These are phyloP conservation scores for Solanum sitiens DNA, from an alignment of 257 asterid genomes.

Conservation along the genomic window DNA sequence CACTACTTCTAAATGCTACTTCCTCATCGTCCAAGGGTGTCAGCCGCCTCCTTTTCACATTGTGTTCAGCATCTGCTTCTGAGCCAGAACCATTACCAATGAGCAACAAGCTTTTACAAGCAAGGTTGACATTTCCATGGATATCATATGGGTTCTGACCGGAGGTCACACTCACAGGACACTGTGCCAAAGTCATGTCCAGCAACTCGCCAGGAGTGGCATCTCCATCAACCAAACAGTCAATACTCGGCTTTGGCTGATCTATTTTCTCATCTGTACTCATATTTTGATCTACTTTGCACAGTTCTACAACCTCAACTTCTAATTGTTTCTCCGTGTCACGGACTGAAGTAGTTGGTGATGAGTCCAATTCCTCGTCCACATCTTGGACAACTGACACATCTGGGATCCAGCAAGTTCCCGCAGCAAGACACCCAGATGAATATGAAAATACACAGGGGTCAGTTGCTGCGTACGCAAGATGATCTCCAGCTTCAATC, in stretches of 20 bases:
- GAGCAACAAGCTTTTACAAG: neutral
- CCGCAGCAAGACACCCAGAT: slow-evolving; percentile 14
- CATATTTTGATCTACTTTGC: slow-evolving; percentile 9
- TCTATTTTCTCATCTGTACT: slow-evolving; percentile 11
- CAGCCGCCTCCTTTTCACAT: slow-evolving; percentile 46
- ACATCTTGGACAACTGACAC: slow-evolving; percentile 14
- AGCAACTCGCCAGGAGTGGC: slow-evolving; percentile 14
- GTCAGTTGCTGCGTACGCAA: slow-evolving; percentile 23
- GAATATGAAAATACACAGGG: slow-evolving; percentile 24
- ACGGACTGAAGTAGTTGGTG: slow-evolving; percentile 23
- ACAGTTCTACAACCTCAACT: neutral
- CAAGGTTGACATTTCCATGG: slow-evolving; percentile 6
- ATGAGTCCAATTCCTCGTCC: slow-evolving; percentile 9
- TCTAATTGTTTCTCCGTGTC: neutral
- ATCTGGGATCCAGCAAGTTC: neutral
- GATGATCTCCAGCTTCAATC: slow-evolving; percentile 27
- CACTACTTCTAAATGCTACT: neutral
- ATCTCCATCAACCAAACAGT: slow-evolving; percentile 11
- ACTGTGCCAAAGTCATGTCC: slow-evolving; percentile 14
- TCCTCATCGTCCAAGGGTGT: slow-evolving; percentile 16
- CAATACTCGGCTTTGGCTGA: slow-evolving; percentile 2
- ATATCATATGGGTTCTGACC: slow-evolving; percentile 7
- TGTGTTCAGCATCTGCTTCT: slow-evolving; percentile 21
- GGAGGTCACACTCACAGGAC: too few species aligned
- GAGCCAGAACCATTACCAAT: neutral